Conservation (phyloP, 1,284 basidiomycete species). For the Tilletiaria anomala region DNA sequence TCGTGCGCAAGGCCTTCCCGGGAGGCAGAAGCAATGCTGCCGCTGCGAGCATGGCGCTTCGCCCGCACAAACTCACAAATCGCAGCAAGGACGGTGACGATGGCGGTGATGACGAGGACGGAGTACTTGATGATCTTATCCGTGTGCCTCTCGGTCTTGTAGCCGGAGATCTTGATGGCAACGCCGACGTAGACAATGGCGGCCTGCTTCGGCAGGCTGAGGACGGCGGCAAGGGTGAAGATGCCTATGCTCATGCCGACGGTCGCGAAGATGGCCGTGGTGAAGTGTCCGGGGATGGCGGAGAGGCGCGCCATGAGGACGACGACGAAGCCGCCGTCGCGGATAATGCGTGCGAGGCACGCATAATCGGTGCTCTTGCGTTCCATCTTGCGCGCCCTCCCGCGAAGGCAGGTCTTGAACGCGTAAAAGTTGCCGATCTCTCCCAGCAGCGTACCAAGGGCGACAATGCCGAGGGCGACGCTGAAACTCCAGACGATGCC, state of each 20-base stretch:
- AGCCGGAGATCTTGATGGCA: slow-evolving; percentile 7
- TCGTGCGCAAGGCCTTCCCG: too few species aligned
- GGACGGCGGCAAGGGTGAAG: slow-evolving; percentile 35
- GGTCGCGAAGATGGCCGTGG: slow-evolving; percentile 33
- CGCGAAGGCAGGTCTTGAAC: slow-evolving; percentile 39
- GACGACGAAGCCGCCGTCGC: slow-evolving; percentile 39
- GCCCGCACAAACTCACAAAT: too few species aligned
- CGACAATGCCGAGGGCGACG: slow-evolving; percentile 37
- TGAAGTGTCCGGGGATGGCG: slow-evolving; percentile 9
- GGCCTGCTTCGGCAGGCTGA: slow-evolving; percentile 41
- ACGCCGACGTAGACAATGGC: slow-evolving; percentile 28
- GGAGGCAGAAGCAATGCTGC: too few species aligned
- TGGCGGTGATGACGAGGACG: slow-evolving; percentile 20
- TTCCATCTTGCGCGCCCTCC: slow-evolving; percentile 34
- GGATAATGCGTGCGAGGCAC: slow-evolving; percentile 34
- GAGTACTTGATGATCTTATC: slow-evolving; percentile 31
- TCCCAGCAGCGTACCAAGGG: slow-evolving; percentile 20
- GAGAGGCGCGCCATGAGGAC: slow-evolving; percentile 4
- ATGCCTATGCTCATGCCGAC: slow-evolving; percentile 34
- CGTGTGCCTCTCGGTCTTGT: slow-evolving; percentile 13
- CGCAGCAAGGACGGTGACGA: slow-evolving; percentile 62
- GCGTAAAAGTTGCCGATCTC: slow-evolving; percentile 13
- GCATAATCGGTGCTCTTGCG: slow-evolving; percentile 39
- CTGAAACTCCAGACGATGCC: slow-evolving; percentile 41
- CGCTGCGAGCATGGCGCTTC: too few species aligned